phyloP scores from a whole-genome alignment of 371 early-diverging fungal species.

The Batrachochytrium dendrobatidis region DNA sequence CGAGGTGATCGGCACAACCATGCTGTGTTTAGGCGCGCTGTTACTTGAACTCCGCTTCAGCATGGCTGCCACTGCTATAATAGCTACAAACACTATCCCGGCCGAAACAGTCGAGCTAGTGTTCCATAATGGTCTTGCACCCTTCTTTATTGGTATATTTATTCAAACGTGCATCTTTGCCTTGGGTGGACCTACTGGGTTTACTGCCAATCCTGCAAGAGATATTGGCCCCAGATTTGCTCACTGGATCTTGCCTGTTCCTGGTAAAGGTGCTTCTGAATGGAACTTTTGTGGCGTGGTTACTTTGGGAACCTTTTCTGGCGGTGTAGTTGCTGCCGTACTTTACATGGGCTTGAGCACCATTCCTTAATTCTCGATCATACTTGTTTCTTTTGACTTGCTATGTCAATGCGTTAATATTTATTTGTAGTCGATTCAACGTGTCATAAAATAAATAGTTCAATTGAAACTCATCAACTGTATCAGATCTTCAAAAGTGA shows the following conservation, averaged over 20 bases:
- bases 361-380: too few relatives aligned
- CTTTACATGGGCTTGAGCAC: constrained; percentile 12
- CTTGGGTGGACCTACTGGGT: constrained; percentile 26
- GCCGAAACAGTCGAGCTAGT: constrained; percentile 2
- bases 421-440: too few relatives aligned
- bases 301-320: constrained; percentile 7
- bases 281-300: constrained; percentile 14
- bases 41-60: constrained; percentile 13
- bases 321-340: constrained; percentile 17
- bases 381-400: too few relatives aligned
- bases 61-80: neutral
- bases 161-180: constrained; percentile 16
- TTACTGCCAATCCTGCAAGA: constrained; percentile 24
- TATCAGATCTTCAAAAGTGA: too few relatives aligned
- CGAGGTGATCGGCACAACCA: constrained; percentile 16
- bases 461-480: too few relatives aligned
- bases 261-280: constrained; percentile 24
- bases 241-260: constrained; percentile 24
- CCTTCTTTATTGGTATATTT: constrained; percentile 18
- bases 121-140: neutral
- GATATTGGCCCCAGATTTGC: constrained; percentile 24
- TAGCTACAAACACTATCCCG: constrained; percentile 3
- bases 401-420: too few relatives aligned
- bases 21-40: constrained; percentile 16
- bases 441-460: too few relatives aligned